Evolutionary conservation across 495 filamentous ascomycete species (phyloP), one percentile per base, ranked within the genome.

Genomic region (Copromyces sp.): DNA sequence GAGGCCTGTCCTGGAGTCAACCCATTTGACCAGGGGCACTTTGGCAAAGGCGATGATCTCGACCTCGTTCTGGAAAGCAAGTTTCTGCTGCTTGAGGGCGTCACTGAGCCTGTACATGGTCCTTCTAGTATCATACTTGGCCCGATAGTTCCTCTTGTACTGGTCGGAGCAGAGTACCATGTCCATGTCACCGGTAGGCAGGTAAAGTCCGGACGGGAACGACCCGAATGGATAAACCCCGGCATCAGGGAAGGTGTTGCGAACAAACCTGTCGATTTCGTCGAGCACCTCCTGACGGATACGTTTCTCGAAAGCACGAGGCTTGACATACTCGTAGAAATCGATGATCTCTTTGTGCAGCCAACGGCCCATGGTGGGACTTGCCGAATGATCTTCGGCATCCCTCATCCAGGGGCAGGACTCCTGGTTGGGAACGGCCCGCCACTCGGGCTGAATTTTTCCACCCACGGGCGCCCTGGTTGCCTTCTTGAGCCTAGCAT

Each of bases 101-200:
- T 75, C 73, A 8, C 81, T 80, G 72, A 95, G 87, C 8, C 71
- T 75, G 12, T 73, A 84, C 0, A 91, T 75, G 29, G 72, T 47
- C 2, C 71, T 81, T 39, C 77, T 85, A 29, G 59, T 78, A 37
- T 75, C 69, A 70, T 87, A 87, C 29, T 76, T 75, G 20, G 83
- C 72, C 0, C 70, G 32, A 6, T 80, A 80, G 14, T 77, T 77
- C 0, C 81, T 75, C 9, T 85, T 80, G 76, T 87, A 94, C n/a
- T 77, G 77, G 0, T 87, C 78, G 0, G 94, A 95, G 41, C 94
- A 85, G n/a, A 94, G 83, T 4, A 96, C 95, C 41, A 98, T 83
- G 80, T 99, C 95, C 85, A 99, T 94, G 80, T 99, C 95, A 5
- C 90, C 92, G 2, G 90, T 95, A 0, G 95, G 95, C 4, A 99